Evolutionary conservation across 768 basidiomycete genomes (phyloP).

Genomic region (Asterophora lycoperdoides): DNA sequence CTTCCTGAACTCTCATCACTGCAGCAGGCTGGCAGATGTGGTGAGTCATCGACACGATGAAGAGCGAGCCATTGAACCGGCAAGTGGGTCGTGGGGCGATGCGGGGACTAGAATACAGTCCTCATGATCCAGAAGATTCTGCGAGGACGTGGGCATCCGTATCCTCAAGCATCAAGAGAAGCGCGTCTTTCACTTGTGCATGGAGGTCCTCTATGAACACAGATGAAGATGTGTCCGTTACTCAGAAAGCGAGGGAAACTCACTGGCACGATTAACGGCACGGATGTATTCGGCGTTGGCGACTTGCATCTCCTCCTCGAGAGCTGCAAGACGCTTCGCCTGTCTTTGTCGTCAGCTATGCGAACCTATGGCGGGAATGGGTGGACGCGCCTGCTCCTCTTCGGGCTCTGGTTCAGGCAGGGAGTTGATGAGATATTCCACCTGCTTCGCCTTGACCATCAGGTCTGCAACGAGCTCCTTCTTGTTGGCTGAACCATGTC

Average conservation of each 20-base stretch:
- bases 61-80: too few species aligned
- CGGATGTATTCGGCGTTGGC: slow-evolving; percentile 74
- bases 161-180: slow-evolving; percentile 54
- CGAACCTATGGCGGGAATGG: background rate
- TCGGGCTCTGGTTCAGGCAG: slow-evolving; percentile 77
- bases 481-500: slow-evolving; percentile 58
- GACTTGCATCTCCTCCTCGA: slow-evolving; percentile 67
- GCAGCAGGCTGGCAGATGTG: too few species aligned
- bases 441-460: slow-evolving; percentile 83
- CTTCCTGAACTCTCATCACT: too few species aligned
- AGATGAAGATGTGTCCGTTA: background rate
- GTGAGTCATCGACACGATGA: too few species aligned
- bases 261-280: slow-evolving; percentile 75
- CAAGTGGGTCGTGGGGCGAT: too few species aligned
- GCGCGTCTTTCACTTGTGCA: slow-evolving; percentile 52
- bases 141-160: slow-evolving; percentile 32
- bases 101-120: background rate
- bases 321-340: slow-evolving; percentile 59
- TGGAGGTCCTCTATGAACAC: slow-evolving; percentile 51
- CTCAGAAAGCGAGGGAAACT: slow-evolving; percentile 25
- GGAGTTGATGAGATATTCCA: slow-evolving; percentile 78
- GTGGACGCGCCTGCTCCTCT: slow-evolving; percentile 58
- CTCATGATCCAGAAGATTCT: slow-evolving; percentile 2
- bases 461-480: slow-evolving; percentile 82
- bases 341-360: slow-evolving; percentile 21